Evolutionary conservation across 148 eudicot species (phyloP), one percentile per base, ranked within the genome.

Genomic region (Amaranthus palmeri): DNA sequence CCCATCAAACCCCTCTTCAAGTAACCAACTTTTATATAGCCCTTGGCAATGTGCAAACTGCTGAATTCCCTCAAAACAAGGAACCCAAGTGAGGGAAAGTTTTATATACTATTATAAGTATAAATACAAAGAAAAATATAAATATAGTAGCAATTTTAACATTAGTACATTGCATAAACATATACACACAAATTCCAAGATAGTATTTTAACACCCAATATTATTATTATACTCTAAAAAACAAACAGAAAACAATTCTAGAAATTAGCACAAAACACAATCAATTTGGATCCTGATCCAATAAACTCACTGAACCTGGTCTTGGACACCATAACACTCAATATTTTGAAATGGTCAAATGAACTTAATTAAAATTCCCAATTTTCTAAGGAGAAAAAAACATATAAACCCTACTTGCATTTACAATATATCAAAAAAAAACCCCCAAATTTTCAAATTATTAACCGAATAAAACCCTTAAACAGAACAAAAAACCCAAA

Each of bases 241-340:
- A 71, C 51, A 71, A 55, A 67, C 59, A 69, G 14, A 53, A 36
- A 68, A 78, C 76, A 58, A 65, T 57, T 70, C 67, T 63, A 78
- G 68, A 65, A 81, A 56, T 41, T 55, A 61, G 81, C 68, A 77
- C 84, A 73, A 78, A 83, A 81, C 80, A 82, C 83, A 81, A 83
- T 78, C 82, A 81, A 87, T 80, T 83, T 76, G 87, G 90, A 86
- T 90, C 92, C 88, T 92, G 79, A 90, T 90, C 85, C 85, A 77
- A 77, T 65, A 74, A 74, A 78, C 79, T 71, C 90, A 84, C 57
- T 82, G 84, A 85, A 91, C 87, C 81, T 82, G 77, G 72, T 10
- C 70, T 57, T 81, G 10, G 46, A 72, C 75, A 78, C 51, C 63
- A 65, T 52, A 44, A 50, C 41, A 78, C 51, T 73, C 56, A 63